phyloP scores from a whole-genome alignment of 495 filamentous ascomycete genomes.

The Aspergillus heteromorphus region DNA sequence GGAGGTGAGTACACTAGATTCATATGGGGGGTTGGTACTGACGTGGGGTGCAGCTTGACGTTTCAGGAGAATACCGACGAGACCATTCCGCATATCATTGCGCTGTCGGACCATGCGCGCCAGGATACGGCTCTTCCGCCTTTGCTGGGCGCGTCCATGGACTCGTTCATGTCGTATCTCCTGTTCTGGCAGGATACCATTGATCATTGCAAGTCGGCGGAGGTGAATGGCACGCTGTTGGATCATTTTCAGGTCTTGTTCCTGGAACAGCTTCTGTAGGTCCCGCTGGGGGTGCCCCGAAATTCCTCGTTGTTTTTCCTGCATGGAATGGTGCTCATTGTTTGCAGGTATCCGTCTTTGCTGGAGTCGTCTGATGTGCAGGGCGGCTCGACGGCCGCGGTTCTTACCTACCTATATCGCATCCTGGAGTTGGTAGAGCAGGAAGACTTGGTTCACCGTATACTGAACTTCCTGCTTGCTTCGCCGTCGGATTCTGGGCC shows the following conservation, averaged over 20 bases:
- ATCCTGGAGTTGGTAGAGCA: conserved; percentile 88
- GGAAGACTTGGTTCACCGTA: conserved; percentile 85
- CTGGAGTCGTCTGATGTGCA: conserved; percentile 95
- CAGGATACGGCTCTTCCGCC: conserved; percentile 38
- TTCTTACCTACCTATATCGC: conserved; percentile 86
- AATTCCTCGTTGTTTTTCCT: not conserved
- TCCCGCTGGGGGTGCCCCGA: too few species aligned
- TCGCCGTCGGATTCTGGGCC: conserved; percentile 46
- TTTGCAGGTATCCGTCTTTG: conserved; percentile 79
- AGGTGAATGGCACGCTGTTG: conserved; percentile 85
- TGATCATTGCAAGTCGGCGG: conserved; percentile 85
- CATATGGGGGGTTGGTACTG: not conserved
- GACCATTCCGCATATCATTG: conserved; percentile 72
- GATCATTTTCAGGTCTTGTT: conserved; percentile 98
- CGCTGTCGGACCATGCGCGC: conserved; percentile 70
- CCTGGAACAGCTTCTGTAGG: conserved; percentile 86
- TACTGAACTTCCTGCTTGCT: conserved; percentile 87
- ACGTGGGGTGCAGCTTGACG: conserved; percentile 26
- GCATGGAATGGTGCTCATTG: not conserved
- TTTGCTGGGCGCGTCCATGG: conserved; percentile 69
- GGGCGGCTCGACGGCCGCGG: conserved; percentile 92
- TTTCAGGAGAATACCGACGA: conserved; percentile 40
- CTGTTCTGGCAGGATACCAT: conserved; percentile 98
- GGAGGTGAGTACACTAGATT: conserved; percentile 51
- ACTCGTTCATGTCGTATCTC: conserved; percentile 90